Evolutionary conservation across 129 eudicot genomes (phyloP).

Genomic region (Lactuca saligna): DNA sequence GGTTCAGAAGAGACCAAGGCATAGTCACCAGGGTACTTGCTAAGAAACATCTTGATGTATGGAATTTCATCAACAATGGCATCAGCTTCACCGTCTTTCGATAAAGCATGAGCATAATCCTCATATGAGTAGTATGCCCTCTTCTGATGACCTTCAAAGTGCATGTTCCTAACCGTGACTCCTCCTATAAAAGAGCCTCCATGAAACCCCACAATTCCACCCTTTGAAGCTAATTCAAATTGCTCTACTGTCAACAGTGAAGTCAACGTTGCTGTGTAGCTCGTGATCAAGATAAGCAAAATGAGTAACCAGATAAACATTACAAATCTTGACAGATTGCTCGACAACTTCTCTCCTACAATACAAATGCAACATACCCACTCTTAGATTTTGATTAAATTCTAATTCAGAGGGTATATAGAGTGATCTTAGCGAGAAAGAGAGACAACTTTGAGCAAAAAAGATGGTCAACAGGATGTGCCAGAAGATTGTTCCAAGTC

Average conservation of each 20-base stretch:
- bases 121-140: conserved; percentile 14
- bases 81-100: conserved; percentile 42
- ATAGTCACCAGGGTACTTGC: conserved; percentile 26
- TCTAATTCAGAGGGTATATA: background rate
- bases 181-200: conserved; percentile 30
- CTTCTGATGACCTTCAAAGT: conserved; percentile 11
- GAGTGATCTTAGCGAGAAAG: background rate
- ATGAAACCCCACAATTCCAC: conserved; percentile 40
- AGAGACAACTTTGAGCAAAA: background rate
- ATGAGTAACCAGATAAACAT: conserved; percentile 39
- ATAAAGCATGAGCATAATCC: conserved; percentile 34
- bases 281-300: conserved; percentile 38
- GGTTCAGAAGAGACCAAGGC: conserved; percentile 38
- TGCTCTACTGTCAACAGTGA: conserved; percentile 46
- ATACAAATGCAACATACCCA: background rate
- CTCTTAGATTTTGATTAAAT: conserved; percentile 7
- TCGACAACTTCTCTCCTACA: conserved; percentile 35
- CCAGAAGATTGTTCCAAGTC: conserved; percentile 28
- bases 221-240: conserved; percentile 32
- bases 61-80: conserved; percentile 39
- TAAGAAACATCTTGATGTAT: conserved; percentile 31
- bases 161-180: conserved; percentile 16
- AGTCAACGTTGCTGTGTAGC: conserved; percentile 50
- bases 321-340: conserved; percentile 36
- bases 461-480: conserved; percentile 22